Conservation (phyloP, 2,329 filamentous ascomycete genomes). For the Cryoendolithus antarcticus region DNA sequence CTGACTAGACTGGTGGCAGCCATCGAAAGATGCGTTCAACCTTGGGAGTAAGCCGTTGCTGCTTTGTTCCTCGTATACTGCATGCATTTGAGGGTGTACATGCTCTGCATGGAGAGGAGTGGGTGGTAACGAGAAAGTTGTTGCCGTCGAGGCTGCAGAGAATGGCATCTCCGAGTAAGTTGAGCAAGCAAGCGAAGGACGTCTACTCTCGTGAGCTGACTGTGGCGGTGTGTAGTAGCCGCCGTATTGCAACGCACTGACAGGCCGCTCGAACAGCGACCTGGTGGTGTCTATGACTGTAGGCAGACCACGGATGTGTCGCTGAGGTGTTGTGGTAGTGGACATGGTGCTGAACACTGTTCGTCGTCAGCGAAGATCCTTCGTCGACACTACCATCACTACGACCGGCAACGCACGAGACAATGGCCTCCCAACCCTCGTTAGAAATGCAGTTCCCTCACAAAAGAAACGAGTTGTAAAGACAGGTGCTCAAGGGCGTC, state of each 20-base stretch:
- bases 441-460: slow-evolving; percentile 1
- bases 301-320: slow-evolving; percentile 11
- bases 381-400: slow-evolving; percentile 4
- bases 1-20: background rate
- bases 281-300: slow-evolving; percentile 15
- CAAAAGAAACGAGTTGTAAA: background rate
- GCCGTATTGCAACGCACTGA: slow-evolving; percentile 7
- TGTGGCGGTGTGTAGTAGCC: slow-evolving; percentile 18
- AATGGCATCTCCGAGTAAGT: slow-evolving; percentile 10
- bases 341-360: slow-evolving; percentile 16
- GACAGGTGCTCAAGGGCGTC: background rate
- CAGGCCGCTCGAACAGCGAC: slow-evolving; percentile 6
- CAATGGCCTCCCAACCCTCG: slow-evolving; percentile 7
- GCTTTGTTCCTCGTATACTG: background rate
- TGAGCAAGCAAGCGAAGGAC: slow-evolving; percentile 15
- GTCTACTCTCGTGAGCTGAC: slow-evolving; percentile 16
- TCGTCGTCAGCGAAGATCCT: slow-evolving; percentile 3
- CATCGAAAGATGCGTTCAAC: background rate
- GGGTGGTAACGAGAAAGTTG: slow-evolving; percentile 13
- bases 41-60: background rate
- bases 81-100: background rate
- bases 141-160: slow-evolving; percentile 11
- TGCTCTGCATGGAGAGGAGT: slow-evolving; percentile 11
- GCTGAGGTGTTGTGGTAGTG: slow-evolving; percentile 12
- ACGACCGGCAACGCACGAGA: slow-evolving; percentile 9